Conservation (phyloP, 1,139 yeast species). For the Suhomyces bolitotheri region DNA sequence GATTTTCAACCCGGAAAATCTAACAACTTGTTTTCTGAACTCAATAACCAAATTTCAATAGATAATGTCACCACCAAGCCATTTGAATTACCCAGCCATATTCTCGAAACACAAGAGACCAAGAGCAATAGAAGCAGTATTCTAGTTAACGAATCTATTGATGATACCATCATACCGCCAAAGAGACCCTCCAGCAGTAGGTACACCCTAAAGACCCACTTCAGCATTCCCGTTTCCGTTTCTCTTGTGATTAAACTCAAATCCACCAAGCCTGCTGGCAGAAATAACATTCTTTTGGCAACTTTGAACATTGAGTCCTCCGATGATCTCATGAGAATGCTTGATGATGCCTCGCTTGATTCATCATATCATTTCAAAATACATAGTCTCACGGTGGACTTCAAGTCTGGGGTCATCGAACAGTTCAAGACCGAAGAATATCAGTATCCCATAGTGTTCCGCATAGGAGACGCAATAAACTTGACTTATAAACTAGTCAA, state of each 20-base stretch:
- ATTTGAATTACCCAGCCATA: slow-evolving; percentile 9
- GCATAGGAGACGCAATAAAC: slow-evolving; percentile 34
- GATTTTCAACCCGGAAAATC: slow-evolving; percentile 25
- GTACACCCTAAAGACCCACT: slow-evolving; percentile 16
- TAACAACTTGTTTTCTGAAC: slow-evolving; percentile 27
- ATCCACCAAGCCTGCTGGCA: slow-evolving; percentile 58
- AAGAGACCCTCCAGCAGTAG: slow-evolving; percentile 2
- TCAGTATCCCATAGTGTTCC: slow-evolving; percentile 35
- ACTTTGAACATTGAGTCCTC: slow-evolving; percentile 59
- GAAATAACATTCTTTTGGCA: slow-evolving; percentile 51
- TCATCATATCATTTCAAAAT: slow-evolving; percentile 36
- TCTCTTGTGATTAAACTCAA: slow-evolving; percentile 57
- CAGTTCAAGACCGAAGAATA: slow-evolving; percentile 27
- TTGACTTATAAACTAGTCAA: slow-evolving; percentile 47
- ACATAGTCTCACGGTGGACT: slow-evolving; percentile 43
- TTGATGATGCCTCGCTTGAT: slow-evolving; percentile 12
- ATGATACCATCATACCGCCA: neutral
- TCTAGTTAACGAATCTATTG: neutral
- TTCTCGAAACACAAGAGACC: slow-evolving; percentile 5
- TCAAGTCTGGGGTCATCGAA: slow-evolving; percentile 35
- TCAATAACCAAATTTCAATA: slow-evolving; percentile 21
- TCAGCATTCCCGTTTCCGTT: slow-evolving; percentile 44
- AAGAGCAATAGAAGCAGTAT: slow-evolving; percentile 3
- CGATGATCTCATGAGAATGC: slow-evolving; percentile 35
- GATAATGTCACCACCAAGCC: slow-evolving; percentile 2